Percentiles rank a stretch among this genome's conserved stretches.
Evolutionary conservation across 495 filamentous ascomycete species (phyloP).

Genomic region (Xylaria cubensis): DNA sequence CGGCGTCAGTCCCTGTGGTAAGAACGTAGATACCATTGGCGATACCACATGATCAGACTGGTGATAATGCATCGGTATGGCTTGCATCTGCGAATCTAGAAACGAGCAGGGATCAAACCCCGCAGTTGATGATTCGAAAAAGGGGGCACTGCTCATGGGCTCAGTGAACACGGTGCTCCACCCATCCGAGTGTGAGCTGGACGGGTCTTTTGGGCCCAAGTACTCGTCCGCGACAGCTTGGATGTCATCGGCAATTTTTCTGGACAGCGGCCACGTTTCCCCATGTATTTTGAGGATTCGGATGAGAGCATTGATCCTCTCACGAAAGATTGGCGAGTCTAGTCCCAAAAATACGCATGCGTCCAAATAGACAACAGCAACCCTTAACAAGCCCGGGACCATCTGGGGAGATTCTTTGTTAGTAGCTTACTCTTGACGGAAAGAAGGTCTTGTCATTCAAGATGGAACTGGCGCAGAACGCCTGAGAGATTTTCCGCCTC

Average conservation of each 20-base stretch:
- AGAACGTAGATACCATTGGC: not conserved
- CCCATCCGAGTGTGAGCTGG: slow-evolving; percentile 29
- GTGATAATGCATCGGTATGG: slow-evolving; percentile 3
- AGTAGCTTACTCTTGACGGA: not conserved
- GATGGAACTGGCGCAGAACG: not conserved
- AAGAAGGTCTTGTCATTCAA: not conserved
- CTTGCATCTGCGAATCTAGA: slow-evolving; percentile 8
- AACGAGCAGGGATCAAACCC: slow-evolving; percentile 5
- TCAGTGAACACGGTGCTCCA: slow-evolving; percentile 25
- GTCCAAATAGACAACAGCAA: slow-evolving; percentile 51
- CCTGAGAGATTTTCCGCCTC: not conserved
- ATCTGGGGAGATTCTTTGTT: slow-evolving; percentile 49
- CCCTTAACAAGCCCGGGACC: slow-evolving; percentile 66
- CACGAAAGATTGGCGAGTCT: slow-evolving; percentile 66
- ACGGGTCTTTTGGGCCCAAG: slow-evolving; percentile 29
- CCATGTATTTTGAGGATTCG: slow-evolving; percentile 69
- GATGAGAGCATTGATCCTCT: slow-evolving; percentile 68
- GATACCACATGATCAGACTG: not conserved
- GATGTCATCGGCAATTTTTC: slow-evolving; percentile 66
- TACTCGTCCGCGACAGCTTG: slow-evolving; percentile 59
- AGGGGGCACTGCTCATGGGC: slow-evolving; percentile 15
- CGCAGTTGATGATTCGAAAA: not conserved
- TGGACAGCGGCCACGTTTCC: slow-evolving; percentile 70
- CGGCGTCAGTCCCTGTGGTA: not conserved
- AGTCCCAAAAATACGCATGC: slow-evolving; percentile 60